Base-by-base conservation (phyloP, 1,284 basidiomycete genomes). In the Marasmius sp. region DNA sequence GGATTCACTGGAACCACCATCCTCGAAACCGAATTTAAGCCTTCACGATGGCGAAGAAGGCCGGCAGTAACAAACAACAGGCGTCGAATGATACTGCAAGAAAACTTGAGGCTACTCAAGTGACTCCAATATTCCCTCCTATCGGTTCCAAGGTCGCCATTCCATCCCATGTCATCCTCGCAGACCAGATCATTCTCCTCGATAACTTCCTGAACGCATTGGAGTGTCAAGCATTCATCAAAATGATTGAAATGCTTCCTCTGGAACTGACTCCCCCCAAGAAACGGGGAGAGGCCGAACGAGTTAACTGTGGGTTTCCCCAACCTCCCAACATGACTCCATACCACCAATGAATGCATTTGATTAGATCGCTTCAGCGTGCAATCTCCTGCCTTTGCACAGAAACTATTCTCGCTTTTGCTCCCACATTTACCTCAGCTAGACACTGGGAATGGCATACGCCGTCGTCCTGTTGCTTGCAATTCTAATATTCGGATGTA, bases 401-500 rank as follows among this genome's bases (percentile, higher is more conserved):
- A 78, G 33, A 73, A 71, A 12, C 74, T 94, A 18, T 85, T 84
- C 66, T 61, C 69, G 0, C 64, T 85, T 2, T 72, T 93, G 33
- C 67, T 72, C 0, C 87, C 89, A 2, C 85, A 90, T 71, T 77
- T 93, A 2, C 85, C 86, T 1, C 72, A 75, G 0, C 86, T 89
- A 61, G 80, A 84, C 10, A 81, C 81, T 63, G 84, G 85, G 83
- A 81, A 9, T 36, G 71, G 72, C 37, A 65, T 66, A 10, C 70
- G 75, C 11, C 79, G 82, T 41, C 68, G 75, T 3, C 80, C 85
- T 0, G 81, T 86, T 65, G 86, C 83, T 1, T 80, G 87, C 63
- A 90, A 89, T 70, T 82, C 86, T 5, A 88, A 90, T 68, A 90
- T 91, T 52, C 78, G 88, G 34, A 70, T 89, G 62, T 92, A 91